Percentiles rank a stretch among this genome's conserved stretches.
Conservation (phyloP, 2,329 filamentous ascomycete genomes). For the Sphaerulina vaccinii region DNA sequence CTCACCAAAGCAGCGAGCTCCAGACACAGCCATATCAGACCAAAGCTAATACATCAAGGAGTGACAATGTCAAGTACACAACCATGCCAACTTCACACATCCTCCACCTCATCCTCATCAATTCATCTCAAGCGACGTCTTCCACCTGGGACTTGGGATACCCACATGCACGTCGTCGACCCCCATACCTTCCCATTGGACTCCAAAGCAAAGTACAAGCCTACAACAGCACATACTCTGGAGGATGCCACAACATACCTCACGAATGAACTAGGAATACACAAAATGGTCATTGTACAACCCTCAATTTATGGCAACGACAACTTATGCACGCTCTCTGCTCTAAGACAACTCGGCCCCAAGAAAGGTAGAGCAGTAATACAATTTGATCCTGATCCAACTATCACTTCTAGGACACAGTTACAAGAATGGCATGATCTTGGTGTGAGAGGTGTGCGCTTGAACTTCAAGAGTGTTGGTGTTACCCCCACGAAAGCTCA, state of each 20-base stretch:
- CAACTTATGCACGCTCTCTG: constrained; percentile 59
- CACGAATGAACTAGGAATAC: constrained; percentile 50
- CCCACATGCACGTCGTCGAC: constrained; percentile 63
- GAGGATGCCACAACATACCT: constrained; percentile 55
- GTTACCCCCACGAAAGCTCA: constrained; percentile 40
- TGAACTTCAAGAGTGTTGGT: constrained; percentile 59
- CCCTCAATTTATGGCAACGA: constrained; percentile 62
- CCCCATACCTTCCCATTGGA: constrained; percentile 52
- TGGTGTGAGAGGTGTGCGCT: constrained; percentile 59
- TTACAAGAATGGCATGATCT: constrained; percentile 56
- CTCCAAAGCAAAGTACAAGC: constrained; percentile 52
- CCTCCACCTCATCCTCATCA: too few relatives aligned
- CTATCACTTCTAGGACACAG: constrained; percentile 40
- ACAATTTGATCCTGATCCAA: constrained; percentile 52
- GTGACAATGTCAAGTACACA: too few relatives aligned
- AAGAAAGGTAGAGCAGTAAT: constrained; percentile 56
- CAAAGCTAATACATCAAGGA: too few relatives aligned
- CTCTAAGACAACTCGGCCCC: constrained; percentile 51
- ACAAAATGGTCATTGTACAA: constrained; percentile 58
- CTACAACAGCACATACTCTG: constrained; percentile 51
- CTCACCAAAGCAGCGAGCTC: too few relatives aligned
- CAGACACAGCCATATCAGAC: too few relatives aligned
- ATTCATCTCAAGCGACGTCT: too few relatives aligned
- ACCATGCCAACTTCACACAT: too few relatives aligned
- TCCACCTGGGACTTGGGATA: constrained; percentile 56